Evolutionary conservation across 441 rosid species (phyloP).

Genomic region (Arabidopsis hybrid): DNA sequence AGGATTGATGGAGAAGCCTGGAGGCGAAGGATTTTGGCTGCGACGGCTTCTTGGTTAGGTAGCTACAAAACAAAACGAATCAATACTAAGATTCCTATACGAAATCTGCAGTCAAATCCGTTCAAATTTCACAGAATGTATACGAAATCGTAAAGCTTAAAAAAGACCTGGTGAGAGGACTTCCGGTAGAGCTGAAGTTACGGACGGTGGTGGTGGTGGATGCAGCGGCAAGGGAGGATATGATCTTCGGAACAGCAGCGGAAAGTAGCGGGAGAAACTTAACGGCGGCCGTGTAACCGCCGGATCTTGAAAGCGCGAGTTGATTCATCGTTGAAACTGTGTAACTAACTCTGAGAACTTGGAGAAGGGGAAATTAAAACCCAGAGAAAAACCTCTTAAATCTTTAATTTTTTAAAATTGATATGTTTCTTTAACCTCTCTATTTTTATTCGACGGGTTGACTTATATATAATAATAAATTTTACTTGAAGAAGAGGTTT

Average conservation of each 20-base stretch:
- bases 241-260: not conserved
- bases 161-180: conserved; percentile 9
- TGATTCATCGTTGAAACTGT: conserved; percentile 6
- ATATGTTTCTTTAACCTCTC: not conserved
- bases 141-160: not conserved
- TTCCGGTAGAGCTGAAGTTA: not conserved
- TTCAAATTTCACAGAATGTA: conserved; percentile 1
- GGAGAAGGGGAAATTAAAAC: conserved; percentile 1
- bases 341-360: not conserved
- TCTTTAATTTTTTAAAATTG: not conserved
- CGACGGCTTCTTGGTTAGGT: conserved; percentile 64
- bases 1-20: conserved; percentile 22
- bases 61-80: conserved; percentile 42
- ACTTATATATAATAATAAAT: not conserved
- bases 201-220: not conserved
- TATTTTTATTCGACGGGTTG: not conserved
- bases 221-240: not conserved
- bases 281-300: conserved; percentile 3
- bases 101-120: not conserved
- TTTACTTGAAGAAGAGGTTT: conserved; percentile 6
- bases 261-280: not conserved
- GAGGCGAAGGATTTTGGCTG: not conserved
- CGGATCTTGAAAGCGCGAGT: not conserved
- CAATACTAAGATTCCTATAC: not conserved
- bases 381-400: conserved; percentile 6